phyloP scores from a whole-genome alignment of 2,329 filamentous ascomycete genomes.

The Microdochium bolleyi region DNA sequence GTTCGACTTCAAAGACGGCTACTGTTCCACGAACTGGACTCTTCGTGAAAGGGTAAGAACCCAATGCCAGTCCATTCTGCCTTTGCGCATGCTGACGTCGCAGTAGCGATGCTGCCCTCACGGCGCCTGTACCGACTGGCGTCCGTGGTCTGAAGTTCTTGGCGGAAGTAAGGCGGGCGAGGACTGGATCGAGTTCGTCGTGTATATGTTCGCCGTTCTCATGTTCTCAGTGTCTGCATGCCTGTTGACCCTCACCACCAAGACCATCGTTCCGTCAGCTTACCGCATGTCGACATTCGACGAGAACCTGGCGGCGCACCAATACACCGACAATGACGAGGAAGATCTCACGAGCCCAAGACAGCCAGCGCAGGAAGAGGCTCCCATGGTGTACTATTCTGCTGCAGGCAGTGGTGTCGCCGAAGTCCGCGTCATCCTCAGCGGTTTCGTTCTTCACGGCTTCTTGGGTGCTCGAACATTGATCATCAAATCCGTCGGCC shows the following conservation, averaged over 20 bases:
- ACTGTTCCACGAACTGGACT: slow-evolving; percentile 67
- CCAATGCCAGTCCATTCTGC: not conserved
- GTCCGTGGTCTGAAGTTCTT: slow-evolving; percentile 44
- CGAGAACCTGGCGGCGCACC: slow-evolving; percentile 76
- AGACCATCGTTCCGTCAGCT: slow-evolving; percentile 85
- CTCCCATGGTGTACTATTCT: slow-evolving; percentile 89
- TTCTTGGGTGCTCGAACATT: slow-evolving; percentile 87
- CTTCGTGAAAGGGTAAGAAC: slow-evolving; percentile 56
- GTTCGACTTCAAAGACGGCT: slow-evolving; percentile 88
- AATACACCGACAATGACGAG: slow-evolving; percentile 31
- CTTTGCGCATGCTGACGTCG: slow-evolving; percentile 2
- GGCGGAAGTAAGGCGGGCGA: slow-evolving; percentile 34
- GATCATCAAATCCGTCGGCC: slow-evolving; percentile 71
- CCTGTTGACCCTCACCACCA: slow-evolving; percentile 77
- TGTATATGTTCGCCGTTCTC: slow-evolving; percentile 69
- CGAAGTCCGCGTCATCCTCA: slow-evolving; percentile 96
- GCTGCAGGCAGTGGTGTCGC: slow-evolving; percentile 94
- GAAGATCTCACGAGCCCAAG: slow-evolving; percentile 33
- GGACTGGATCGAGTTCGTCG: slow-evolving; percentile 65
- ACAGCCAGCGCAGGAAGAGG: slow-evolving; percentile 16
- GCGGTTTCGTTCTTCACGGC: slow-evolving; percentile 92
- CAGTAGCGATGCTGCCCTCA: slow-evolving; percentile 45
- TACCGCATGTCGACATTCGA: slow-evolving; percentile 83
- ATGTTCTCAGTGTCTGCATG: slow-evolving; percentile 65
- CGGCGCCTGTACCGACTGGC: slow-evolving; percentile 48